These are phyloP conservation scores for Bipolaris cookei DNA, from an alignment of 2,329 filamentous ascomycete genomes.

Conservation along the genomic window DNA sequence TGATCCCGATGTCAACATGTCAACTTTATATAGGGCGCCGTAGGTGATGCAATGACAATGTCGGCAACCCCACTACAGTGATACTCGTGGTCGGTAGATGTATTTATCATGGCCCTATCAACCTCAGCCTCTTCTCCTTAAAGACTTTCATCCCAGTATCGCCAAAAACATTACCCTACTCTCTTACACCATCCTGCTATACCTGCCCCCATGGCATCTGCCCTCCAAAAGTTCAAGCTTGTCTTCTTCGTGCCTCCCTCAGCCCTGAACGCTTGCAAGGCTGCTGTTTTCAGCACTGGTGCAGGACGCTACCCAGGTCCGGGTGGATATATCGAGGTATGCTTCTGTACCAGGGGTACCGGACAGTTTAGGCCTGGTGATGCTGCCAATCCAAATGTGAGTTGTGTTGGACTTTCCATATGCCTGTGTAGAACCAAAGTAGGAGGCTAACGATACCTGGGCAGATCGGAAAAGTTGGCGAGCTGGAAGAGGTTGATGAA, in stretches of 20 bases:
- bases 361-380: conserved; percentile 71
- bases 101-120: not conserved
- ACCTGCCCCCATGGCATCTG: conserved; percentile 6
- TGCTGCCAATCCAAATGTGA: conserved; percentile 63
- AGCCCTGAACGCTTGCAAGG: conserved; percentile 49
- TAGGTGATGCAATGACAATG: not conserved
- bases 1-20: not conserved
- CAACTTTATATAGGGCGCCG: not conserved
- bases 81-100: not conserved
- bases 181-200: not conserved
- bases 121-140: not conserved
- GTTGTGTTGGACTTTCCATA: not conserved
- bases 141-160: too few relatives aligned
- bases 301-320: conserved; percentile 53
- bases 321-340: conserved; percentile 53
- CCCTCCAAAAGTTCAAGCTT: conserved; percentile 49
- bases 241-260: conserved; percentile 54
- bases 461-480: conserved; percentile 63
- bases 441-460: not conserved
- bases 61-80: not conserved
- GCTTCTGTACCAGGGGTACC: conserved; percentile 57
- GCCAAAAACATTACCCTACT: not conserved
- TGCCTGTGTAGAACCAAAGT: not conserved
- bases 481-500: conserved; percentile 66
- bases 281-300: conserved; percentile 55